phyloP scores from a whole-genome alignment of 257 asterid genomes.

The Linaria vulgaris region DNA sequence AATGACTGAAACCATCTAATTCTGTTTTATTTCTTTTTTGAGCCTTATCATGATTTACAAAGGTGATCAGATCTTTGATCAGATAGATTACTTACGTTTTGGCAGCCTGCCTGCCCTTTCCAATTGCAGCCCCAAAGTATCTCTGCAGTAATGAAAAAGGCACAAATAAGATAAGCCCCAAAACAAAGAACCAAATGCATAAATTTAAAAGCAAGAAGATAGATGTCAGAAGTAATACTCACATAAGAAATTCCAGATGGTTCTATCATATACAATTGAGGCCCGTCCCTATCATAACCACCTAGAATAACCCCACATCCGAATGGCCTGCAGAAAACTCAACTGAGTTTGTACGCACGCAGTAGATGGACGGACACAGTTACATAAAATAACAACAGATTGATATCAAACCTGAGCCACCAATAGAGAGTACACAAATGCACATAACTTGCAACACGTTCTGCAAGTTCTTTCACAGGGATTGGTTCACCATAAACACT shows the following conservation, averaged over 20 bases:
- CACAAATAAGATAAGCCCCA: not conserved
- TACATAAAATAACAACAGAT: not conserved
- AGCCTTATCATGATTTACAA: slow-evolving; percentile 2
- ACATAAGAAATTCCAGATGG: slow-evolving; percentile 88
- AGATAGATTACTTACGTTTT: slow-evolving; percentile 64
- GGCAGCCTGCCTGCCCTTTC: slow-evolving; percentile 97
- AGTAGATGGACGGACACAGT: slow-evolving; percentile 6
- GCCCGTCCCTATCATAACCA: slow-evolving; percentile 96
- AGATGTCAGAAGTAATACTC: slow-evolving; percentile 34
- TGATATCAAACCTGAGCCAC: slow-evolving; percentile 83
- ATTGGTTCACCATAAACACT: slow-evolving; percentile 79
- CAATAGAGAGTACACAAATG: slow-evolving; percentile 93
- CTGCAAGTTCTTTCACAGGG: slow-evolving; percentile 90
- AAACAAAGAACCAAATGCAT: not conserved
- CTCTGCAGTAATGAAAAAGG: slow-evolving; percentile 45
- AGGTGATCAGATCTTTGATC: slow-evolving; percentile 2
- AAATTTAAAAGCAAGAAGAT: not conserved
- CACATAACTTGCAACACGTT: slow-evolving; percentile 92
- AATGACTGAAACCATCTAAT: too few relatives aligned
- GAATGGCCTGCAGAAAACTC: slow-evolving; percentile 61
- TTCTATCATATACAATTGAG: slow-evolving; percentile 85
- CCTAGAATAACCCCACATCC: slow-evolving; percentile 95
- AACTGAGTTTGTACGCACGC: slow-evolving; percentile 20
- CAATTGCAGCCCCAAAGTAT: slow-evolving; percentile 94
- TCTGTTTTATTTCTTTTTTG: not conserved